Percentiles rank a stretch among this genome's conserved stretches.
Conservation (phyloP, 2,329 filamentous ascomycete species). For the Alternaria novae-zelandiae region DNA sequence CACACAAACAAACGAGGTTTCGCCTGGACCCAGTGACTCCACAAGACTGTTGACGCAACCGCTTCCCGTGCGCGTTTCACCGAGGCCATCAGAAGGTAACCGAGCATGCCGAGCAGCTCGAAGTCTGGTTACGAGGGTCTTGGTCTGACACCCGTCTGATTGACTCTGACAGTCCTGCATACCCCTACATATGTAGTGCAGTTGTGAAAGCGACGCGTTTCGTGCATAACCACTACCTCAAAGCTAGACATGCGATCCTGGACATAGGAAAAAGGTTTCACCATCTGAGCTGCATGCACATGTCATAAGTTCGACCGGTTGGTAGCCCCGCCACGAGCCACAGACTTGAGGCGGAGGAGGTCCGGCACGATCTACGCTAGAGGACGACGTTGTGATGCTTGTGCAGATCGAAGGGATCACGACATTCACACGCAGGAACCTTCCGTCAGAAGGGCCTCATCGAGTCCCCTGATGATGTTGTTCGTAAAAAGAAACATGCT, state of each 20-base stretch:
- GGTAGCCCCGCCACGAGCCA: constrained; percentile 1
- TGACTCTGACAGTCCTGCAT: constrained; percentile 10
- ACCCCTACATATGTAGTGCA: constrained; percentile 4
- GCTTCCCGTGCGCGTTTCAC: constrained; percentile 7
- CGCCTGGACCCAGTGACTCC: constrained; percentile 1
- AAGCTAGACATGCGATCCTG: constrained; percentile 1
- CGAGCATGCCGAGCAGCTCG: background rate
- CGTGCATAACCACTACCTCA: background rate
- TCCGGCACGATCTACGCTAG: constrained; percentile 8
- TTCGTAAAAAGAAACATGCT: background rate
- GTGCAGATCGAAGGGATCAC: background rate
- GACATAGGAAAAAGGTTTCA: background rate
- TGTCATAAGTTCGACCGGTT: constrained; percentile 2
- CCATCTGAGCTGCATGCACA: constrained; percentile 1
- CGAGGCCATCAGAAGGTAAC: background rate
- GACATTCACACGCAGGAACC: background rate
- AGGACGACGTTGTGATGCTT: constrained; percentile 8
- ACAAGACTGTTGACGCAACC: constrained; percentile 4
- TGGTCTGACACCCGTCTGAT: constrained; percentile 12
- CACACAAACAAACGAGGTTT: constrained; percentile 7
- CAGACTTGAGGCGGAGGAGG: constrained; percentile 3
- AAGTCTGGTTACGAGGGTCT: constrained; percentile 3
- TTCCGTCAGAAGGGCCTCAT: background rate
- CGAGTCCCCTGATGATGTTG: background rate
- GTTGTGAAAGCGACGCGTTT: constrained; percentile 7